Evolutionary conservation across 441 rosid species (phyloP).

Genomic region (Erysimum pusillum): DNA sequence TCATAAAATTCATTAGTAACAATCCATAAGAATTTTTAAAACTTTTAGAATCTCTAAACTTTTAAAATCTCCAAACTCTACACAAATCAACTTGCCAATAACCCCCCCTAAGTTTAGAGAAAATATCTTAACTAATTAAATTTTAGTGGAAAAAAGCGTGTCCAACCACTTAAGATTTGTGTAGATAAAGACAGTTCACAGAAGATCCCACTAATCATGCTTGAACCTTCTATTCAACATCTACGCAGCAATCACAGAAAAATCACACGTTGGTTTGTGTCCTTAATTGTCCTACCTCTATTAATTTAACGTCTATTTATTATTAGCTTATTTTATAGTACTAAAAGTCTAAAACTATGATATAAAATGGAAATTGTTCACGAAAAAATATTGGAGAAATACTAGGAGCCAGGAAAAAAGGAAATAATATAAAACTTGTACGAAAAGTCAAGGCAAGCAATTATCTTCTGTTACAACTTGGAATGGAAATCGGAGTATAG

Average conservation of each 20-base stretch:
- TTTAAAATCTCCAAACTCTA: too few relatives aligned
- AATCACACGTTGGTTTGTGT: slow-evolving; percentile 11
- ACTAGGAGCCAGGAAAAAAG: too few relatives aligned
- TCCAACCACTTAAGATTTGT: too few relatives aligned
- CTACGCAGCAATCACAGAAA: background rate
- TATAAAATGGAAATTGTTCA: background rate
- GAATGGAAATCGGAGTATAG: background rate
- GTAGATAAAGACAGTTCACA: too few relatives aligned
- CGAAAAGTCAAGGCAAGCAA: slow-evolving; percentile 29
- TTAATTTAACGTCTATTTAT: slow-evolving; percentile 6
- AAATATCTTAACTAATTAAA: too few relatives aligned
- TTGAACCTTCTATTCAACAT: background rate
- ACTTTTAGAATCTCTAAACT: too few relatives aligned
- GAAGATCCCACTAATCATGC: too few relatives aligned
- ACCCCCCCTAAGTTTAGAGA: background rate
- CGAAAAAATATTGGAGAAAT: slow-evolving; percentile 1
- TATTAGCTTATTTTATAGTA: background rate
- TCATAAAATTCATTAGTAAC: too few relatives aligned
- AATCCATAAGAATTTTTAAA: too few relatives aligned
- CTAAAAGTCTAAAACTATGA: background rate
- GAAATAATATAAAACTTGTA: background rate
- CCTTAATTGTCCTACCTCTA: too few relatives aligned
- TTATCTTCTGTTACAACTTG: background rate
- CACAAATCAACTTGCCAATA: too few relatives aligned
- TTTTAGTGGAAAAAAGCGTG: too few relatives aligned